Conservation (phyloP, 495 filamentous ascomycete species). For the Penicillium mononematosum region DNA sequence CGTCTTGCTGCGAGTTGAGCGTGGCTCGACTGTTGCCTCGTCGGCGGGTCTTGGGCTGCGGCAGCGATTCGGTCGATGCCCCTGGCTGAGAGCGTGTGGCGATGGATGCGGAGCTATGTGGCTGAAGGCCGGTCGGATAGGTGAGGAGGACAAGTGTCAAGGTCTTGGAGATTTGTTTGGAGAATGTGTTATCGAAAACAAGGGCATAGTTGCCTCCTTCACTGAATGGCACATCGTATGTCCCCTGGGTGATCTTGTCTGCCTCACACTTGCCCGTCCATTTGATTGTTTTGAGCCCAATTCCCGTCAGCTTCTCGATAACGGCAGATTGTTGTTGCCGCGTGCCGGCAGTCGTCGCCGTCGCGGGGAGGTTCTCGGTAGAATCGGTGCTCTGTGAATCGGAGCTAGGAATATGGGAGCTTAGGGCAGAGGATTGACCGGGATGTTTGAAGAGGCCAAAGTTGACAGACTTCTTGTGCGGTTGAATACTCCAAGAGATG, state of each 20-base stretch:
- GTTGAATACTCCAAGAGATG: slow-evolving; percentile 96
- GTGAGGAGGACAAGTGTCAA: slow-evolving; percentile 92
- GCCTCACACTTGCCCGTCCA: slow-evolving; percentile 96
- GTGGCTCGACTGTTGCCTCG: slow-evolving; percentile 37
- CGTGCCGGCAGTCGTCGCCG: slow-evolving; percentile 24
- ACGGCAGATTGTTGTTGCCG: slow-evolving; percentile 58
- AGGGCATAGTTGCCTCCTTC: slow-evolving; percentile 93
- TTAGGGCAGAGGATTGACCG: slow-evolving; percentile 56
- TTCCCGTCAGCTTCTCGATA: slow-evolving; percentile 76
- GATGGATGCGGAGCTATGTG: slow-evolving; percentile 48
- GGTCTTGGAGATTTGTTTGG: slow-evolving; percentile 90
- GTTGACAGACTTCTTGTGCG: slow-evolving; percentile 96
- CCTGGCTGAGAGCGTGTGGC: slow-evolving; percentile 46
- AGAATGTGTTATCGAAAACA: slow-evolving; percentile 98
- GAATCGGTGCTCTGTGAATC: slow-evolving; percentile 48
- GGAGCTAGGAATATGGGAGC: slow-evolving; percentile 44
- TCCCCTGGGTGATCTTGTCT: slow-evolving; percentile 91
- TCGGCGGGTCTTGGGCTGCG: slow-evolving; percentile 30
- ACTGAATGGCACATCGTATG: slow-evolving; percentile 68
- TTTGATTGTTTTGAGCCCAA: slow-evolving; percentile 80
- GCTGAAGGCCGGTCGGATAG: slow-evolving; percentile 80
- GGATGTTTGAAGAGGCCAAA: slow-evolving; percentile 98
- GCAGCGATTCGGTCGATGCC: slow-evolving; percentile 35
- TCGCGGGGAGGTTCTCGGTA: slow-evolving; percentile 39
- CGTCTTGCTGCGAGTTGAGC: slow-evolving; percentile 29